Base-by-base conservation (phyloP, 805 yeast genomes). In the Pichia pseudocactophila region DNA sequence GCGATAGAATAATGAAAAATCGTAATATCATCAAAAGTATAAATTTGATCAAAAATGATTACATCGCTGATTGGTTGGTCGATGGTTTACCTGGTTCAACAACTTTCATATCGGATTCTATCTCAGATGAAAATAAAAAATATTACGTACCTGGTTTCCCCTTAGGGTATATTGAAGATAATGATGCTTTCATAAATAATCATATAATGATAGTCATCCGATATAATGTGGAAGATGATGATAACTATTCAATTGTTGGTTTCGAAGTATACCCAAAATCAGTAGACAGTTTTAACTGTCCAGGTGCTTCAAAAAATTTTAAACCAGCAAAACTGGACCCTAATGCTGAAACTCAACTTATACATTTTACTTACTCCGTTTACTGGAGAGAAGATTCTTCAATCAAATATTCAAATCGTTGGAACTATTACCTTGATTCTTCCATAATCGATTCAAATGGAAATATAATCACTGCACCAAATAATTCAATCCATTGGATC, bases 41-140 rank as follows among this genome's bases (percentile, higher is more conserved):
- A 45, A 69, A 73, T 22, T 63, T 87, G 46, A 77, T 87, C 30
- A 68, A 74, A 50, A 65, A 78, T 41, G 83, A 83, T 2, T 87
- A 87, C 53, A 80, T 80, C 41, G 88, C 75, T 12, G 89, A 87
- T 54, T 87, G 96, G 96, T 61, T 74, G 20, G 66, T 87, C 13
- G 96, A 88, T 62, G 84, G 80, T 18, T 64, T 87, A 28, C 96
- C 96, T 0, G 94, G 92, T 7, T 90, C 95, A 1, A 86, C 96
- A 0, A 82, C 95, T 0, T 82, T 80, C 50, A 74, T 80, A 28
- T 71, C 76, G 22, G 67, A 71, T 74, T 7, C 74, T 71, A 20
- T 33, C 11, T 72, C 71, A 37, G 73, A 75, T 49, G 40, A 42
- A 11, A 47, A 51, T 12, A 78, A 82, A 52, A 58, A 61, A 36